Base-by-base conservation (phyloP, 805 yeast species). In the Lipomyces oligophaga region DNA sequence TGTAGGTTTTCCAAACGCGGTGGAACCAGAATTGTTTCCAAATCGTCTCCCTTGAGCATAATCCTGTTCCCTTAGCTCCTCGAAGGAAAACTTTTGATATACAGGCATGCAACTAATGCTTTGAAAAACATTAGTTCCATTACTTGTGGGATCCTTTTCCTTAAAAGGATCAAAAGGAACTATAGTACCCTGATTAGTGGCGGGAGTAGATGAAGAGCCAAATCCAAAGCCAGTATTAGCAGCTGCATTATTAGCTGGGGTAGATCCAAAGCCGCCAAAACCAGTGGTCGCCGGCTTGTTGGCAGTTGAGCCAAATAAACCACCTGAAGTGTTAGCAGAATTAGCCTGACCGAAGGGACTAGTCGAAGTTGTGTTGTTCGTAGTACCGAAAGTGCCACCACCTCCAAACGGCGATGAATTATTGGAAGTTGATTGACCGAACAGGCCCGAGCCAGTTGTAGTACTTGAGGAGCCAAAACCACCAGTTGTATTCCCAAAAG, bases 31-130 rank as follows among this genome's bases (percentile, higher is more conserved):
- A 15, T 50, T 42, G 34, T 52, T 58, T 40, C 58, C 64, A 18
- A 34, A 51, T 8, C 60, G 74, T 61, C 93, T 74, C 44, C 78
- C 78, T 54, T 80, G 84, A 58, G 79, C 78, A 63, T 93, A 93
- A 67, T 93, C 99, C 64, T 83, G 90, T 58, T 76, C 70, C 62
- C 99, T 77, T 65, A 93, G 76, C 63, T 93, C 98, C 65, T 88
- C 97, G 60, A 81, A 77, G 0, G 96, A 85, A 59, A 66, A 85
- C 58, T 80, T 80, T 58, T 75, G 76, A 63, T 90, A 93, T 65
- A 87, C 95, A 4, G 95, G 95, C 97, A 93, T 89, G 36, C 85
- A 77, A 8, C 85, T 71, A 52, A 93, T 83, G 58, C 79, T 79
- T 65, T 90, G 86, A 38, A 7, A 64, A 32, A 26, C 66, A 63